phyloP scores from a whole-genome alignment of 495 filamentous ascomycete genomes.

The Xylaria nigripes region DNA sequence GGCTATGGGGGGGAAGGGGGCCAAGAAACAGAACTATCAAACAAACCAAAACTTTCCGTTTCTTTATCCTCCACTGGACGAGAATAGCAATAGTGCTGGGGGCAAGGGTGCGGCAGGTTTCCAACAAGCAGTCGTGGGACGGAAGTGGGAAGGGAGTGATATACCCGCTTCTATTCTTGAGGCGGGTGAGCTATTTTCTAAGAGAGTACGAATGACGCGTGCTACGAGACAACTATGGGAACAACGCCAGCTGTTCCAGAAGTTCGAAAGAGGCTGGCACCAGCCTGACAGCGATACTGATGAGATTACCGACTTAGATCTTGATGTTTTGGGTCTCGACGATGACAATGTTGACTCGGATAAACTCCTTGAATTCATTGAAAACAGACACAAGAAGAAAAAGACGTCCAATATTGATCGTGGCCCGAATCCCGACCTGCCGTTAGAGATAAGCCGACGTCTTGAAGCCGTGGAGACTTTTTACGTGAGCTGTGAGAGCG shows the following conservation, averaged over 20 bases:
- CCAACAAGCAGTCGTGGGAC: slow-evolving; percentile 68
- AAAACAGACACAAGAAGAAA: slow-evolving; percentile 24
- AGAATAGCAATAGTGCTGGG: slow-evolving; percentile 71
- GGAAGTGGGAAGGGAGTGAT: slow-evolving; percentile 83
- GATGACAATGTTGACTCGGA: slow-evolving; percentile 32
- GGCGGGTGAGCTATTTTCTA: slow-evolving; percentile 87
- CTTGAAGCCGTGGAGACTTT: slow-evolving; percentile 70
- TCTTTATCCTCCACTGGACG: slow-evolving; percentile 86
- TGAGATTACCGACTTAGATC: slow-evolving; percentile 41
- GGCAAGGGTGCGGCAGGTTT: slow-evolving; percentile 72
- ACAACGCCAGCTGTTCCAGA: slow-evolving; percentile 82
- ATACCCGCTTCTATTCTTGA: slow-evolving; percentile 89
- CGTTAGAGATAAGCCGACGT: slow-evolving; percentile 51
- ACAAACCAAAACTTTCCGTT: slow-evolving; percentile 99
- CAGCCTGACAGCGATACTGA: slow-evolving; percentile 34
- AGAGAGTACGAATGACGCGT: slow-evolving; percentile 77
- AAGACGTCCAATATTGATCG: slow-evolving; percentile 35
- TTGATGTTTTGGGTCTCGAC: slow-evolving; percentile 41
- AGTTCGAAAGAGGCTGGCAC: slow-evolving; percentile 84
- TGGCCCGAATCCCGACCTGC: slow-evolving; percentile 44
- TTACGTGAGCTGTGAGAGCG: slow-evolving; percentile 58
- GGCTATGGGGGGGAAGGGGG: slow-evolving; percentile 80
- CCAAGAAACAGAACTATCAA: slow-evolving; percentile 98
- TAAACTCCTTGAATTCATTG: slow-evolving; percentile 26
- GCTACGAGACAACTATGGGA: slow-evolving; percentile 92